Percentiles rank a stretch among this genome's conserved stretches.
phyloP scores from a whole-genome alignment of 1,139 yeast species.

The Blastobotrys malaysiensis region DNA sequence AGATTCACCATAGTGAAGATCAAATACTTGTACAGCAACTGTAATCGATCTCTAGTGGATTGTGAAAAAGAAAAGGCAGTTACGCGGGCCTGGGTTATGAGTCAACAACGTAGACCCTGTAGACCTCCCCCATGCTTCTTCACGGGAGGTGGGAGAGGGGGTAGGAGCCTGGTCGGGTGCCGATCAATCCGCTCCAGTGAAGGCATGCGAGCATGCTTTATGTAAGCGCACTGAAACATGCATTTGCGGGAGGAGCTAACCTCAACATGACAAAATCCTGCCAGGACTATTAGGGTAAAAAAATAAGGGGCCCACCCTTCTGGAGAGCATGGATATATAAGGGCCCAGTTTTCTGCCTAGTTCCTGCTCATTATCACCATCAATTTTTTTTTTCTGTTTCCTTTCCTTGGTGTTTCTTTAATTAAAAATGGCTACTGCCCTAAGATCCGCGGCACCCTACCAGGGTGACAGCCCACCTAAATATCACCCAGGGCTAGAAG shows the following conservation, averaged over 20 bases:
- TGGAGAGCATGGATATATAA: background rate
- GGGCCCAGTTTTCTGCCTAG: background rate
- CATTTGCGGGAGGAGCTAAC: background rate
- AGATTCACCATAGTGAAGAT: too few species aligned
- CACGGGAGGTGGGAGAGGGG: background rate
- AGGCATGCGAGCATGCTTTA: background rate
- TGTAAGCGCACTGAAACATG: background rate
- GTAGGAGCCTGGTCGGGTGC: too few species aligned
- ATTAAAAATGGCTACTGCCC: background rate
- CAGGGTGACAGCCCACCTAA: background rate
- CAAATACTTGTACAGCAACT: too few species aligned
- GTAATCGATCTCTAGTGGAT: too few species aligned
- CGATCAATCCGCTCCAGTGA: background rate
- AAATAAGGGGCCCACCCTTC: background rate
- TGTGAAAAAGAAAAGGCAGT: too few species aligned
- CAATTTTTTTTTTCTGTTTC: background rate
- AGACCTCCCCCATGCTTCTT: background rate
- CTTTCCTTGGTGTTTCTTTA: background rate
- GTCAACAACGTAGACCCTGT: background rate
- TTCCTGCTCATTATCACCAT: background rate
- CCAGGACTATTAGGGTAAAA: background rate
- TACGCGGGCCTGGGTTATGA: too few species aligned
- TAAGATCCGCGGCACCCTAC: background rate
- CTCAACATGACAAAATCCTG: background rate
- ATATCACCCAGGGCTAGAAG: background rate